Conservation (phyloP, 2,329 filamentous ascomycete genomes). For the Penicillium sp. region DNA sequence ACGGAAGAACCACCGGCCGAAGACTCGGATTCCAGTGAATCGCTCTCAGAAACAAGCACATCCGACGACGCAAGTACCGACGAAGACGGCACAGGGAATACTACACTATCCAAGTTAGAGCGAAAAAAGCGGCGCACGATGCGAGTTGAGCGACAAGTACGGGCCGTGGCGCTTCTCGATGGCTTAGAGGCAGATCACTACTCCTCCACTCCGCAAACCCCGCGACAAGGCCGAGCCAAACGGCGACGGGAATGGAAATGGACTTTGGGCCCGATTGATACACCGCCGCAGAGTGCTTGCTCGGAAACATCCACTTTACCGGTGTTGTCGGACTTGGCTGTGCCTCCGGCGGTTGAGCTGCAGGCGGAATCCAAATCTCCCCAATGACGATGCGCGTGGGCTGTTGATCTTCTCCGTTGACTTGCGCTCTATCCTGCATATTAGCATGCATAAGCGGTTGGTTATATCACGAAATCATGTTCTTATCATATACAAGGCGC, state of each 20-base stretch:
- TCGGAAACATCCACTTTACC: constrained; percentile 5
- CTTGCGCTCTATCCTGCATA: too few relatives aligned
- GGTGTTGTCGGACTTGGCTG: constrained; percentile 1
- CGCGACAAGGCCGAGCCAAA: constrained; percentile 50
- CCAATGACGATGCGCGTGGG: constrained; percentile 5
- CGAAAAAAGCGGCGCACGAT: constrained; percentile 36
- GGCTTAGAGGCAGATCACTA: constrained; percentile 44
- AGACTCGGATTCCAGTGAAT: constrained; percentile 26
- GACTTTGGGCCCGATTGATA: constrained; percentile 48
- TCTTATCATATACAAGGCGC: constrained; percentile 16
- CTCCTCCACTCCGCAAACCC: constrained; percentile 47
- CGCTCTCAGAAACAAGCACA: constrained; percentile 26
- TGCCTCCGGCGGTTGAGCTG: constrained; percentile 3
- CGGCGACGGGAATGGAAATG: constrained; percentile 52
- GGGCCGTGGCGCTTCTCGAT: constrained; percentile 37
- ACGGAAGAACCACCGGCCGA: constrained; percentile 18
- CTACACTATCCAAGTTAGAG: constrained; percentile 19
- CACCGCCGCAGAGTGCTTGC: constrained; percentile 6
- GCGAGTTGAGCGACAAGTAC: constrained; percentile 34
- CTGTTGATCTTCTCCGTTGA: neutral
- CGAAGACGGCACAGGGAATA: constrained; percentile 3
- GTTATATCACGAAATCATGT: constrained; percentile 13
- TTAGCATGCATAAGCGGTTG: too few relatives aligned
- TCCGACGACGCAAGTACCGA: constrained; percentile 28
- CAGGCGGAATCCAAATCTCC: constrained; percentile 3